phyloP scores from a whole-genome alignment of 139 green algal species.

The Dunaliella sp. region DNA sequence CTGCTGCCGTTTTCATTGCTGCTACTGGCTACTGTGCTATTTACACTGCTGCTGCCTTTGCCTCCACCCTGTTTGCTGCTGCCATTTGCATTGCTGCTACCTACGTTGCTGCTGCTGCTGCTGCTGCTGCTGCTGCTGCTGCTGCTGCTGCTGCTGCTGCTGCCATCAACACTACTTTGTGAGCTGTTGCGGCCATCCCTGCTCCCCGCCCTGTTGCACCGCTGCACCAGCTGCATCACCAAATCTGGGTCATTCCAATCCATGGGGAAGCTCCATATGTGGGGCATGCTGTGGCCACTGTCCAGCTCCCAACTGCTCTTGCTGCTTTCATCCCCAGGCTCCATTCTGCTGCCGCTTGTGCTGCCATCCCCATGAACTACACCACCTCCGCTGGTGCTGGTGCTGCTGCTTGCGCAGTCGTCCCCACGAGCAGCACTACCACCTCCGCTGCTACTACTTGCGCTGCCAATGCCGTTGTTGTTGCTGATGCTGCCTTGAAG shows the following conservation, averaged over 20 bases:
- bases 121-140: not conserved
- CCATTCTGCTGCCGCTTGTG: no score
- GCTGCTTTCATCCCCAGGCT: no score
- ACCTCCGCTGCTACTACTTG: not conserved
- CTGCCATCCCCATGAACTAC: no score
- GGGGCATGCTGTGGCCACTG: no score
- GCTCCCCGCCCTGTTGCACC: no score
- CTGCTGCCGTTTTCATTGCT: constrained; percentile 13
- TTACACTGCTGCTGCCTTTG: no score
- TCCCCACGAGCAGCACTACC: not conserved
- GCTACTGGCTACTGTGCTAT: constrained; percentile 1
- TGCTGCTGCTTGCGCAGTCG: no score
- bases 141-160: no score
- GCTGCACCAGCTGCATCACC: not conserved
- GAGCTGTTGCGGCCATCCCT: constrained; percentile 16
- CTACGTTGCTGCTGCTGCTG: no score
- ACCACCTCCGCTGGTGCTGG: no score
- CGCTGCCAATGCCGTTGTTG: not conserved
- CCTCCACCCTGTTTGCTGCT: no score
- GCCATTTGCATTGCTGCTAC: not conserved
- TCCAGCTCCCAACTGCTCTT: no score
- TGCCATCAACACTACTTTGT: not conserved
- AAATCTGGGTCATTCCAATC: not conserved
- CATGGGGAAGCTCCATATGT: not conserved
- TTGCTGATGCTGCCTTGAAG: not conserved